Conservation (phyloP, 2,329 filamentous ascomycete species). For the Pseudonectria buxi region DNA sequence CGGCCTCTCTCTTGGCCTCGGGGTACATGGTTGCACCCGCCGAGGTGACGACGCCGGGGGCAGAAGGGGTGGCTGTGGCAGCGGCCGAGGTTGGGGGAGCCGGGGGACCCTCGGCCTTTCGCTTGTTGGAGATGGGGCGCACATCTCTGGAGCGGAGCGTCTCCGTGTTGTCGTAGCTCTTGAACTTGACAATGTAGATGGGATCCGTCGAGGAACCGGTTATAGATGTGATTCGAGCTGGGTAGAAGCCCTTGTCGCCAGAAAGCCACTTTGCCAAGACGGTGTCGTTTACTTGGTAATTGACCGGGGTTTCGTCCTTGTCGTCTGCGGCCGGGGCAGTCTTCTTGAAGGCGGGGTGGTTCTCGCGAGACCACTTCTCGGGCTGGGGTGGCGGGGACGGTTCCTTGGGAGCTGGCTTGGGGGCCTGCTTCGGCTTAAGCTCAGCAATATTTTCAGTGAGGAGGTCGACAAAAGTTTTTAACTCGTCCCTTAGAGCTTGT, state of each 20-base stretch:
- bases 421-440: conserved; percentile 50
- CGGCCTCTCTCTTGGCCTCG: conserved; percentile 55
- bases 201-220: conserved; percentile 87
- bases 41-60: conserved; percentile 42
- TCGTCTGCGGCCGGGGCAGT: conserved; percentile 40
- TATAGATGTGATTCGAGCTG: conserved; percentile 85
- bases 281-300: conserved; percentile 81
- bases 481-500: conserved; percentile 68
- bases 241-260: conserved; percentile 85
- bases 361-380: conserved; percentile 74
- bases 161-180: conserved; percentile 80
- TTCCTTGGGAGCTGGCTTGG: conserved; percentile 38
- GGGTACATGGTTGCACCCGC: conserved; percentile 52
- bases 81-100: conserved; percentile 35
- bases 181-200: conserved; percentile 93
- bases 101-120: conserved; percentile 76
- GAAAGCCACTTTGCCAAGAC: conserved; percentile 87
- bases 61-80: conserved; percentile 30
- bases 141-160: conserved; percentile 78
- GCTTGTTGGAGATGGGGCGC: conserved; percentile 70
- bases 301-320: conserved; percentile 40
- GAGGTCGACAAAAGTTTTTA: conserved; percentile 73
- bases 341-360: conserved; percentile 70
- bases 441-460: conserved; percentile 77
- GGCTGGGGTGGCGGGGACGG: conserved; percentile 47